Percentiles rank a stretch among this genome's conserved stretches.
Conservation (phyloP, 768 basidiomycete species). For the Coprinopsis marcescibilis region DNA sequence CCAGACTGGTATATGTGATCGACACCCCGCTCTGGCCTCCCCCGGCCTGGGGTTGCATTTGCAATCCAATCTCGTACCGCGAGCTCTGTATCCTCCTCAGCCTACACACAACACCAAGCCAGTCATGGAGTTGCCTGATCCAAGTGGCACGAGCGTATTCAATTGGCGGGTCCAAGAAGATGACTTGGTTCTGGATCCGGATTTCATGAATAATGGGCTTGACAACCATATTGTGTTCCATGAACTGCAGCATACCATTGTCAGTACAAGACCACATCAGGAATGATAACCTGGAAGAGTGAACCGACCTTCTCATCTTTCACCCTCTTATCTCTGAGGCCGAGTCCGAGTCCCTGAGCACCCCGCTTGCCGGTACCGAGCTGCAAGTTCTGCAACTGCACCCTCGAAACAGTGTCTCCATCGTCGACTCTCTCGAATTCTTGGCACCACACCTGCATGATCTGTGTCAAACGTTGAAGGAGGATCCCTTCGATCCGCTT, state of each 20-base stretch:
- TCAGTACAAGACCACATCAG: neutral
- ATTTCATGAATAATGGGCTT: constrained; percentile 93
- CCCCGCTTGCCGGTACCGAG: constrained; percentile 66
- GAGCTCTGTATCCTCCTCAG: constrained; percentile 88
- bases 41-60: constrained; percentile 66
- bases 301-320: constrained; percentile 89
- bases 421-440: constrained; percentile 82
- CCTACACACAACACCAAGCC: constrained; percentile 87
- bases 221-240: constrained; percentile 70
- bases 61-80: constrained; percentile 92
- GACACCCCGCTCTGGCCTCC: constrained; percentile 61
- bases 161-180: constrained; percentile 97
- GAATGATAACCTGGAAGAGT: too few species aligned
- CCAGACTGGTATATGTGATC: constrained; percentile 78
- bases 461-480: constrained; percentile 63
- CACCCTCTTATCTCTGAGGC: constrained; percentile 59
- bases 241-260: constrained; percentile 35
- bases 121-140: constrained; percentile 85
- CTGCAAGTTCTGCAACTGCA: too few species aligned
- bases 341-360: too few species aligned
- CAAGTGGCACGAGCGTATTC: constrained; percentile 88
- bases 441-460: constrained; percentile 82
- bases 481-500: constrained; percentile 80
- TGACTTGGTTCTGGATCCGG: constrained; percentile 97
- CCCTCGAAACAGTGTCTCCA: constrained; percentile 52